A percentile compares a stretch with the other conserved stretches of the same genome.
Conservation (phyloP, 2,329 filamentous ascomycete species). For the Gyromitra esculenta region DNA sequence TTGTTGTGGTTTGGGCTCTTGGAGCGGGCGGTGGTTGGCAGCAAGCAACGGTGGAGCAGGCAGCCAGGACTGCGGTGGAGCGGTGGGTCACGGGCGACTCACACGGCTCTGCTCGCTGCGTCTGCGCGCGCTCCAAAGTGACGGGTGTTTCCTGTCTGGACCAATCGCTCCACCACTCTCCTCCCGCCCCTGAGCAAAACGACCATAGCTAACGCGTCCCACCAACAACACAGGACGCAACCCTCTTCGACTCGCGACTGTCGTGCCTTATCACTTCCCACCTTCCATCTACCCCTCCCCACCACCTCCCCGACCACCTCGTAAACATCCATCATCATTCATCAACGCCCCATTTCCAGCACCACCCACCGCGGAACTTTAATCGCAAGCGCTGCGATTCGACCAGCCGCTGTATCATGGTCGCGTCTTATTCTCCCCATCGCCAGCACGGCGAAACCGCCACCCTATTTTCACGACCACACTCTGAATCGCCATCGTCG, state of each 20-base stretch:
- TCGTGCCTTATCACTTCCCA: constrained; percentile 39
- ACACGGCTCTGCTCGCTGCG: constrained; percentile 7
- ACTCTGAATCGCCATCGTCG: constrained; percentile 55
- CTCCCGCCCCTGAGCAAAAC: constrained; percentile 39
- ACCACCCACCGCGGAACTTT: constrained; percentile 35
- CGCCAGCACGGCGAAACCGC: constrained; percentile 57
- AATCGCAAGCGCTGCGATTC: constrained; percentile 46
- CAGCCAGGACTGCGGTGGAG: background rate
- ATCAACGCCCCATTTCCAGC: constrained; percentile 15
- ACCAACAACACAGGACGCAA: constrained; percentile 39
- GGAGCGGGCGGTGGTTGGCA: constrained; percentile 25
- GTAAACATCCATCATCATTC: constrained; percentile 37
- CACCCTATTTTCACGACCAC: constrained; percentile 54
- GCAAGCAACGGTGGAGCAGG: background rate
- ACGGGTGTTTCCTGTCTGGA: constrained; percentile 38
- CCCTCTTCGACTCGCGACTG: constrained; percentile 26
- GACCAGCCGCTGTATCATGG: constrained; percentile 54
- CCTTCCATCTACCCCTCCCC: constrained; percentile 32
- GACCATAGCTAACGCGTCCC: constrained; percentile 50
- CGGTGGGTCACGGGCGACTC: constrained; percentile 39
- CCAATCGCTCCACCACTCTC: constrained; percentile 37
- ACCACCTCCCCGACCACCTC: constrained; percentile 15
- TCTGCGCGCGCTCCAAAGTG: background rate
- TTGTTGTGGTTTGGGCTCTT: constrained; percentile 45
- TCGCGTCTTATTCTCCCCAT: constrained; percentile 56